Evolutionary conservation across 495 filamentous ascomycete genomes (phyloP).

Genomic region (Chaetomium fimeti): DNA sequence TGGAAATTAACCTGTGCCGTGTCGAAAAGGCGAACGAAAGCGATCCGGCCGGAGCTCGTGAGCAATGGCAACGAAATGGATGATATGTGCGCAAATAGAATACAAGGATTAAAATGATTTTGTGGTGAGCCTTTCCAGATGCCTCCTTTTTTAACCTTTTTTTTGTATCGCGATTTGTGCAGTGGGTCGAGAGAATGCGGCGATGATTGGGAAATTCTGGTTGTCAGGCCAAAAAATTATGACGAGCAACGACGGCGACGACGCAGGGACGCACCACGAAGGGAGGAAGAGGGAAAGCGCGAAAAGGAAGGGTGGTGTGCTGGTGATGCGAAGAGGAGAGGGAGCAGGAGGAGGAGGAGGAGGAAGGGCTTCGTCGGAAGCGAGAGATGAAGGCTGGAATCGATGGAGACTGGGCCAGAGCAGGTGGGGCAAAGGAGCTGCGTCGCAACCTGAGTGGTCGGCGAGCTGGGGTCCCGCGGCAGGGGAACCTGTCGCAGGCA

Average conservation of each 20-base stretch:
- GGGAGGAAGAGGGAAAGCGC: constrained; percentile 46
- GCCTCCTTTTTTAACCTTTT: constrained; percentile 24
- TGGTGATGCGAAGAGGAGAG: constrained; percentile 37
- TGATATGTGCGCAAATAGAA: constrained; percentile 33
- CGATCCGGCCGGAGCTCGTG: constrained; percentile 14
- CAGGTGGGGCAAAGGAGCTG: constrained; percentile 26
- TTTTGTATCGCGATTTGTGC: constrained; percentile 23
- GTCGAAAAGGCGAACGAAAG: constrained; percentile 6
- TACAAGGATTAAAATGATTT: constrained; percentile 43
- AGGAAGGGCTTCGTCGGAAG: constrained; percentile 23
- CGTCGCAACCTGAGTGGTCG: constrained; percentile 34
- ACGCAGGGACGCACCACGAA: constrained; percentile 37
- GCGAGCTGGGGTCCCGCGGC: constrained; percentile 24
- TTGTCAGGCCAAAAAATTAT: constrained; percentile 23
- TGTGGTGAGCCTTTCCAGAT: constrained; percentile 26
- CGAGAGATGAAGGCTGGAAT: constrained; percentile 22
- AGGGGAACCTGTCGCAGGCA: constrained; percentile 31
- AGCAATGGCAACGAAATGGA: constrained; percentile 21
- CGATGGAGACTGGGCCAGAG: constrained; percentile 17
- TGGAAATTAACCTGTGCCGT: constrained; percentile 18
- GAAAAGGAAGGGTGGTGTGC: constrained; percentile 47
- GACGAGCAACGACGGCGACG: constrained; percentile 34
- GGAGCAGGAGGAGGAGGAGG: constrained; percentile 28
- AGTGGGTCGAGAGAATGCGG: constrained; percentile 33
- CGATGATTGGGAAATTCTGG: constrained; percentile 7